Evolutionary conservation across 169 alveolate genomes (phyloP).

Genomic region (Theileria sp.): DNA sequence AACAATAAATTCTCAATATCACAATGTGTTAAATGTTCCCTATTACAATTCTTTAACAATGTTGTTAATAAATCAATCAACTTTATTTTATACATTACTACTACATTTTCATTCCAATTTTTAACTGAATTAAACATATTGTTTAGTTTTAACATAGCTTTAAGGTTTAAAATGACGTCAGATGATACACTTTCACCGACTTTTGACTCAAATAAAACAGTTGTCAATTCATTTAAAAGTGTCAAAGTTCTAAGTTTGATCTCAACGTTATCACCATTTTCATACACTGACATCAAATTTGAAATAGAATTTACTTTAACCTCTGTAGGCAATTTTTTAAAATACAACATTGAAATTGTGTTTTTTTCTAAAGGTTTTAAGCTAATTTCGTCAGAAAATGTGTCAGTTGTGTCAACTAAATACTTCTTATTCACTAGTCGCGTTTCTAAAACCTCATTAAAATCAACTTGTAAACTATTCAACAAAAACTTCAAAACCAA

Average conservation of each 20-base stretch:
- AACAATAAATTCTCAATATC: slow-evolving; percentile 6
- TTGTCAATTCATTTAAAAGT: neutral
- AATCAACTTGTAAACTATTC: slow-evolving; percentile 2
- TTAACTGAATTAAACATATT: too few species aligned
- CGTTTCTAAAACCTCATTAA: neutral
- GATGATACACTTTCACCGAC: neutral
- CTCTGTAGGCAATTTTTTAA: neutral
- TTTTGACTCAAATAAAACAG: neutral
- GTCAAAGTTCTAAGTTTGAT: neutral
- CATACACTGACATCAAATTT: neutral
- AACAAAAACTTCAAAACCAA: slow-evolving; percentile 5
- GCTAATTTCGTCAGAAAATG: too few species aligned
- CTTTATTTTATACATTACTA: neutral
- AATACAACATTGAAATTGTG: neutral
- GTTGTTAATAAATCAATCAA: neutral
- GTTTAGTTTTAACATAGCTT: too few species aligned
- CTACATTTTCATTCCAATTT: neutral
- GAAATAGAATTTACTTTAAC: neutral
- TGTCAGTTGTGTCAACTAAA: slow-evolving; percentile 12
- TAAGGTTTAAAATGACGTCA: too few species aligned
- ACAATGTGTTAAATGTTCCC: neutral
- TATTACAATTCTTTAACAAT: neutral
- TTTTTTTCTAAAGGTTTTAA: too few species aligned
- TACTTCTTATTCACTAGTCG: neutral
- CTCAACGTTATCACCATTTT: neutral